Base-by-base conservation (phyloP, 805 yeast species). In the Starmerella tilneyi region DNA sequence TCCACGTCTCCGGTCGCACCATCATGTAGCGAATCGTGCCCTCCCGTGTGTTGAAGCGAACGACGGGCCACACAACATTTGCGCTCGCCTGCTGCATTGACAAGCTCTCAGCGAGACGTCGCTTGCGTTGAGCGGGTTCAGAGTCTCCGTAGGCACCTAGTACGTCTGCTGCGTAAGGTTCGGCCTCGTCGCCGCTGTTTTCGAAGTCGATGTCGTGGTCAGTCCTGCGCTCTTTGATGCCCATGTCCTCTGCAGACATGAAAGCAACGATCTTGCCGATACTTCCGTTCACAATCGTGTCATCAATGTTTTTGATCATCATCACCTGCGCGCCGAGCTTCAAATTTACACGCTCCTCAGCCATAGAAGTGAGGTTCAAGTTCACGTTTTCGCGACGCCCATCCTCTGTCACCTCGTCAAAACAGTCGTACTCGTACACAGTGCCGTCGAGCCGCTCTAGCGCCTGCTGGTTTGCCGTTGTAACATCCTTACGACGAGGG, bases 251-350 rank as follows among this genome's bases (percentile, higher is more conserved):
- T 6, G 30, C 44, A 8, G 41, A 37, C 30, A 72, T 63, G 52
- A 81, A 79, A 15, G 72, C 77, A 7, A 76, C 54, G 1, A 92
- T 80, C 30, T 71, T 75, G 0, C 99, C 99, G 30, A 89, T 67
- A 0, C 96, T 76, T 3, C 99, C 98, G 64, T 92, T 92, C 32
- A 92, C 97, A 30, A 92, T 66, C 2, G 69, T 64, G 9, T 76
- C 81, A 52, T 84, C 88, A 23, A 74, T 70, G 60, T 92, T 92
- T 56, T 83, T 84, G 53, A 92, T 65, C 71, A 84, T 78, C 96
- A 92, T 88, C 1, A 92, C 96, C 62, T 92, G 98, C 0, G 96
- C 94, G 29, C 84, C 85, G 44, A 75, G 78, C 60, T 88, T 89
- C 52, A 92, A 65, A 2, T 67, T 70, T 13, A 92, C 58, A 6